phyloP scores from a whole-genome alignment of 129 eudicot genomes.

The Arctium minus region DNA sequence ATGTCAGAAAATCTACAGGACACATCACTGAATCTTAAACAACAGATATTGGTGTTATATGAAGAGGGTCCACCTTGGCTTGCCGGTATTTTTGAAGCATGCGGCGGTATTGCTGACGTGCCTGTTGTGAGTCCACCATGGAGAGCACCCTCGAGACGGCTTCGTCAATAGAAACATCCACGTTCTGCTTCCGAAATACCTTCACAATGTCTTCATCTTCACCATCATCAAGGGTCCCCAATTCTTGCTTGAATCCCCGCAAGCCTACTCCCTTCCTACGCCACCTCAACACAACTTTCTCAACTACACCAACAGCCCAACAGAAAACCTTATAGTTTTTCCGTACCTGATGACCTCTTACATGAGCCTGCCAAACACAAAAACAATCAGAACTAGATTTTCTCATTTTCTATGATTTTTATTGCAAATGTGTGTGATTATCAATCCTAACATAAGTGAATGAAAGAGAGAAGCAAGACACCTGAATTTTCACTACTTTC shows the following conservation, averaged over 20 bases:
- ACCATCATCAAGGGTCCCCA: slow-evolving; percentile 47
- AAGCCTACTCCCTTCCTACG: slow-evolving; percentile 85
- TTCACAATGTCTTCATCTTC: slow-evolving; percentile 78
- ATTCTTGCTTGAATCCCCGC: slow-evolving; percentile 60
- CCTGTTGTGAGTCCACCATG: slow-evolving; percentile 75
- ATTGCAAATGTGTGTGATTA: not conserved
- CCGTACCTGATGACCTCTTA: slow-evolving; percentile 92
- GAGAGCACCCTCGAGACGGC: slow-evolving; percentile 80
- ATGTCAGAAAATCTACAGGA: not conserved
- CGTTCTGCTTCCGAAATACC: slow-evolving; percentile 69
- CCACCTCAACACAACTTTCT: slow-evolving; percentile 89
- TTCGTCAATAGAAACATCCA: slow-evolving; percentile 74
- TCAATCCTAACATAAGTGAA: not conserved
- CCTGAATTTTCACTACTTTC: slow-evolving; percentile 98
- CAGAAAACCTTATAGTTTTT: slow-evolving; percentile 70
- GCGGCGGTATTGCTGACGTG: slow-evolving; percentile 87
- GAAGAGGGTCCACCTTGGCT: slow-evolving; percentile 55
- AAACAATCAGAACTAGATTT: not conserved
- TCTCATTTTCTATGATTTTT: not conserved
- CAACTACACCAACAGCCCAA: slow-evolving; percentile 91
- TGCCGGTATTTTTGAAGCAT: slow-evolving; percentile 73
- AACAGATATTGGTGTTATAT: not conserved
- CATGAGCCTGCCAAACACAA: slow-evolving; percentile 70
- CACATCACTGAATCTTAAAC: not conserved
- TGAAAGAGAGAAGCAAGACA: slow-evolving; percentile 11